A percentile compares a stretch with the other conserved stretches of the same genome.
phyloP scores from a whole-genome alignment of 2,329 filamentous ascomycete species.

The Dactylellina parvicollis region DNA sequence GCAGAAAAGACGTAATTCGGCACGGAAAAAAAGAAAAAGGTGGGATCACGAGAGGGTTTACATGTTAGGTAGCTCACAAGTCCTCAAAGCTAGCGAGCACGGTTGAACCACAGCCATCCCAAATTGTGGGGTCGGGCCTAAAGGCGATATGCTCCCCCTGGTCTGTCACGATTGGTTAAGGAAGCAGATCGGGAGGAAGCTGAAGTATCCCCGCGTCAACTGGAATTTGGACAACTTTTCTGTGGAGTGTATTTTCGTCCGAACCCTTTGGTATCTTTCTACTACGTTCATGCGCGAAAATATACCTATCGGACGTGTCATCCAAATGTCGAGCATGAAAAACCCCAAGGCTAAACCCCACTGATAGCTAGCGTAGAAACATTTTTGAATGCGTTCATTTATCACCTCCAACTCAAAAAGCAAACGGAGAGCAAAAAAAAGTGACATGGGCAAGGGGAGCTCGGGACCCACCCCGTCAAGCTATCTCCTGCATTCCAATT shows the following conservation, averaged over 20 bases:
- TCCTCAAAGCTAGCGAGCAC: constrained; percentile 10
- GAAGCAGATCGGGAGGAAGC: background rate
- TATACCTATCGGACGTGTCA: constrained; percentile 28
- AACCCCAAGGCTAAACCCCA: constrained; percentile 12
- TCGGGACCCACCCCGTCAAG: constrained; percentile 48
- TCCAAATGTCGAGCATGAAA: background rate
- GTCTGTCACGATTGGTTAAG: constrained; percentile 13
- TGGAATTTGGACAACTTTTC: constrained; percentile 20
- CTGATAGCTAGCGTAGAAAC: constrained; percentile 33
- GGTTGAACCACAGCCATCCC: constrained; percentile 8
- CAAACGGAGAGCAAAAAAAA: background rate
- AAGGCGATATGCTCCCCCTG: constrained; percentile 4
- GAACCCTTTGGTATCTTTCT: constrained; percentile 28
- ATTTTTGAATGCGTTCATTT: constrained; percentile 6
- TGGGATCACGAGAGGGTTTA: constrained; percentile 50
- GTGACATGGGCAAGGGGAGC: constrained; percentile 37
- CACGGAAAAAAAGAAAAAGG: constrained; percentile 42
- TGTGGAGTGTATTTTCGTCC: constrained; percentile 32
- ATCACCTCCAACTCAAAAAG: background rate
- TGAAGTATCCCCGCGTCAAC: constrained; percentile 26
- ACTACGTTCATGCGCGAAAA: constrained; percentile 8
- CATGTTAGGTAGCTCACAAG: constrained; percentile 46
- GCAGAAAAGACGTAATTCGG: constrained; percentile 38
- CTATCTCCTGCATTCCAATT: constrained; percentile 54
- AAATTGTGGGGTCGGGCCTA: constrained; percentile 38